Evolutionary conservation across 1,139 yeast genomes (phyloP), one percentile per base, ranked within the genome.

Genomic region (Arxiozyma heterogenica): DNA sequence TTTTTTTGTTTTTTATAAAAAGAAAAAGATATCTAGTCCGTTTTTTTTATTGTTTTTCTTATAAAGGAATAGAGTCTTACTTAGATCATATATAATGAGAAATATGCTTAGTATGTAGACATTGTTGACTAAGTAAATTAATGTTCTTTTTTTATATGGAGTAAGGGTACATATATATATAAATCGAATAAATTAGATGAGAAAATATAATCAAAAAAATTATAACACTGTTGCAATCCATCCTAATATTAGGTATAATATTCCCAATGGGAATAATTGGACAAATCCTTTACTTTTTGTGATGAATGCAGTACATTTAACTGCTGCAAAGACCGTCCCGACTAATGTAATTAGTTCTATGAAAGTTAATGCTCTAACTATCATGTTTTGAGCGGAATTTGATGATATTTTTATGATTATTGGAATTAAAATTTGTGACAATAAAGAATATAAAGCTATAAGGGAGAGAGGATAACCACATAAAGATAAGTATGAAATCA

Each of bases 401-500:
- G 53, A 55, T 41, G 56, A 27, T 17, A 56, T 44, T 43, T 54
- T 58, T 42, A 61, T 52, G 38, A 61, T 39, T 27, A 65, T 46
- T 17, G 71, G 70, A n/a, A 62, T 51, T 12, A 65, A 27, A 7
- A 63, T 22, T 41, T 64, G 64, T 27, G 64, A 56, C 34, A 62
- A 18, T 9, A 63, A 41, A 2, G 69, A 59, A 49, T 60, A 64
- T 21, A 66, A 41, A 11, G 65, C 66, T 50, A 61, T 66, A n/a
- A 70, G 69, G 53, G 66, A 67, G 20, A 67, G 49, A 51, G 70
- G 66, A 55, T 67, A 67, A 11, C 71, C 71, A 8, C 63, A 56
- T 18, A 64, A 50, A 7, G 71, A 67, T 3, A 66, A 54, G 51
- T 66, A 64, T 1, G 70, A 59, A 41, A 66, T 55, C 47, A 66